Evolutionary conservation across 2,329 filamentous ascomycete species (phyloP), one percentile per base, ranked within the genome.

Genomic region (Cladosporium colombiae): DNA sequence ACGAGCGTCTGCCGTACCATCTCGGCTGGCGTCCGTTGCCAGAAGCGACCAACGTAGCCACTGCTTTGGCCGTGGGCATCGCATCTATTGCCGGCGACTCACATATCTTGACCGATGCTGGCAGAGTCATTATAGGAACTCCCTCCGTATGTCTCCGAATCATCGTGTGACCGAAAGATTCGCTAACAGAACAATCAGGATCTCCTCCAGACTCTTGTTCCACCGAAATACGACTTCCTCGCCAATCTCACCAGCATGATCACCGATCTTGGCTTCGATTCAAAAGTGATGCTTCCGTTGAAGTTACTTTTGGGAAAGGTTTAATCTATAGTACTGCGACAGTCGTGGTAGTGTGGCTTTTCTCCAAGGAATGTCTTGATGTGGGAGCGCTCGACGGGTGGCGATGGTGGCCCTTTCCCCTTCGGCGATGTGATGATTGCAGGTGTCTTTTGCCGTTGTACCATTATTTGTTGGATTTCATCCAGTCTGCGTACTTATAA

Each of bases 161-260:
- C 5, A 13, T 1, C 4, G 27, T 2, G 14, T 10, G 33, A 18
- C 8, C 27, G 8, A 55, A 1, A 1, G 7, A 5, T 6, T n/a
- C n/a, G 23, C 29, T 55, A 29, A 55, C 52, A n/a, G 4, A 3
- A 31, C 13, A 29, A n/a, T 8, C 10, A 55, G 52, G 52, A 55
- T 31, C 27, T 55, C 14, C 25, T 55, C 2, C 52, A 55, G 8
- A 55, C 52, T 31, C 27, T 55, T 18, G 27, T 55, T 4, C 52
- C 52, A 21, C 52, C 52, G n/a, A 18, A 33, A 10, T 29, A 31
- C 16, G 52, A 55, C 25, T 55, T 55, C 52, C 27, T 31, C 29
- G 52, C 52, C 52, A 55, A 55, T 33, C 52, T 55, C 7, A 55
- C 52, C 52, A 21, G 52, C 27, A 29, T 55, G 16, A 55, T 55